Conservation (phyloP, 345 rosid species). For the thale cress (Arabidopsis thaliana) region DNA sequence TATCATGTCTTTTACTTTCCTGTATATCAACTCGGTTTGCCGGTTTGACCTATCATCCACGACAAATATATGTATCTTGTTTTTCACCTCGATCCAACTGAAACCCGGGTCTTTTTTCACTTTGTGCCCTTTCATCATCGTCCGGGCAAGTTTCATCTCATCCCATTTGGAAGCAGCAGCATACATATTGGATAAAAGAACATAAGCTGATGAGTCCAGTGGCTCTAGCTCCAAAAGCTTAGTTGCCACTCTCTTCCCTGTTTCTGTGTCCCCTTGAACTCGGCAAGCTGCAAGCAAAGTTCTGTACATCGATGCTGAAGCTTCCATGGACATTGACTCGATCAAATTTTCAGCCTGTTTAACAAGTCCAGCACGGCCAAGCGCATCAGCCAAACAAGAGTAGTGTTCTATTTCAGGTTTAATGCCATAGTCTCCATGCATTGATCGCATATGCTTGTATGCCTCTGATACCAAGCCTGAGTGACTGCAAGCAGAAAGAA, state of each 20-base stretch:
- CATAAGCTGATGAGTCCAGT: constrained; percentile 56
- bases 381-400: constrained; percentile 66
- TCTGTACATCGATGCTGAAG: constrained; percentile 65
- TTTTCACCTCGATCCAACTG: constrained; percentile 67
- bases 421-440: constrained; percentile 56
- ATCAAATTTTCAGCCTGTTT: constrained; percentile 60
- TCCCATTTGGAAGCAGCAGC: constrained; percentile 63
- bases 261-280: constrained; percentile 54
- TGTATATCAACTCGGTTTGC: constrained; percentile 47
- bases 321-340: constrained; percentile 56
- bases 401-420: constrained; percentile 66
- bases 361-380: constrained; percentile 63
- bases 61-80: constrained; percentile 56
- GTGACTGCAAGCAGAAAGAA: constrained; percentile 64
- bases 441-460: constrained; percentile 47
- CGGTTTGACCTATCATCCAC: constrained; percentile 60
- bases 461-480: constrained; percentile 61
- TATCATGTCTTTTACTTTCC: constrained; percentile 50
- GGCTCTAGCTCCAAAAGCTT: constrained; percentile 62
- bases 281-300: constrained; percentile 66
- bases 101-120: constrained; percentile 69
- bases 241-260: constrained; percentile 56
- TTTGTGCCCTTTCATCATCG: constrained; percentile 52
- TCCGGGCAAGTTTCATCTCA: constrained; percentile 51
- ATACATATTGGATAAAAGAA: constrained; percentile 61